Evolutionary conservation across 2,329 filamentous ascomycete species (phyloP).

Genomic region (Gyromitra esculenta): DNA sequence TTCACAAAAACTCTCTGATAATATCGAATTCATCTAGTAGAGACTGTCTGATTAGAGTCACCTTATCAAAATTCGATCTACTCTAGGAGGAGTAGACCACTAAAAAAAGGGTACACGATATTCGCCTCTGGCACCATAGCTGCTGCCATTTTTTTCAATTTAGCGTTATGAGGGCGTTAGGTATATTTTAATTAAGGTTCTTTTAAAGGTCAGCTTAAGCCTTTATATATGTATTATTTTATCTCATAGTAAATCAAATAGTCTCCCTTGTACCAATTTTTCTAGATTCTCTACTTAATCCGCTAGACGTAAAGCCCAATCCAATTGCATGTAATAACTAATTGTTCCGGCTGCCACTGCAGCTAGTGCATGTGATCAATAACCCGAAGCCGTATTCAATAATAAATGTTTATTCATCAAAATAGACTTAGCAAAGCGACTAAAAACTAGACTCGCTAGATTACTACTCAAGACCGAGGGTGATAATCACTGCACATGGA

Average conservation of each 20-base stretch:
- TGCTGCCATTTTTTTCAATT: constrained; percentile 2
- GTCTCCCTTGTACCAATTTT: neutral
- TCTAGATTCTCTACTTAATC: neutral
- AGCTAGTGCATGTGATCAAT: neutral
- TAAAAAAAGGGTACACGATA: too few species aligned
- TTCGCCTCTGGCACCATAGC: neutral
- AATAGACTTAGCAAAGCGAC: neutral
- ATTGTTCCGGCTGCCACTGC: neutral
- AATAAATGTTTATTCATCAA: neutral
- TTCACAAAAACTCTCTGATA: too few species aligned
- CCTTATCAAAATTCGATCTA: too few species aligned
- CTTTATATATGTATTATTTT: neutral
- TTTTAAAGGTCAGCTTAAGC: neutral
- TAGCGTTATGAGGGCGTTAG: neutral
- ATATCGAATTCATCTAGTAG: too few species aligned
- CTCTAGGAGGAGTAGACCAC: too few species aligned
- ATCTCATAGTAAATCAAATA: neutral
- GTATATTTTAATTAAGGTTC: neutral
- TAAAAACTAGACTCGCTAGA: neutral
- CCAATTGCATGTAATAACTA: neutral
- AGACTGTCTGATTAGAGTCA: too few species aligned
- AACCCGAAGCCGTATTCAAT: neutral
- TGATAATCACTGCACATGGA: neutral
- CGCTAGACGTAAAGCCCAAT: neutral
- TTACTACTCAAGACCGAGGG: neutral